Base-by-base conservation (phyloP, 1,139 yeast species). In the Suhomyces coccinellae region DNA sequence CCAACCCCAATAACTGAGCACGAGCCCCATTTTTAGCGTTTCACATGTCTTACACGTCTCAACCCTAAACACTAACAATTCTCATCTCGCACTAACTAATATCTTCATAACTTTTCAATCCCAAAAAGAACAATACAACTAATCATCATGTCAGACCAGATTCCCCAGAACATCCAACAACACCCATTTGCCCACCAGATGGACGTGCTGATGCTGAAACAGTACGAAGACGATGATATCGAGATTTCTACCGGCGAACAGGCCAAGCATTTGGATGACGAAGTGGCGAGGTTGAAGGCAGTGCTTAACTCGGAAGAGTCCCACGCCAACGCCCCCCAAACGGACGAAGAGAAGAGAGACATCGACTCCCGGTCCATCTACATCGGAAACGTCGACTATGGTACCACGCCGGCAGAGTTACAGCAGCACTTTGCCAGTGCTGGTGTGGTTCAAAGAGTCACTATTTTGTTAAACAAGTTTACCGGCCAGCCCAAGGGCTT, bases 351-450 rank as follows among this genome's bases (percentile, higher is more conserved):
- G 38, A 76, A 67, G 51, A 58, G 67, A 46, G 80, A 75, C 42
- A 61, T 69, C 22, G 98, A 91, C 62, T 77, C 88, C 3, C 77
- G 95, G 48, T 86, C 96, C 1, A 77, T 91, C 22, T 91, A 86
- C 62, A 88, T 91, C 16, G 96, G 97, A 15, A 89, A 89, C 58
- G 95, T 91, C 20, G 95, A 88, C 57, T 85, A 84, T 57, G 85
- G 80, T 11, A 69, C 91, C 3, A 80, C 91, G 4, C 96, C 97
- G 9, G 82, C 84, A 51, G 93, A 87, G 57, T 72, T 91, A 33
- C 95, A 89, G 61, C 82, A 84, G 44, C 87, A 85, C 54, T 89
- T 91, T 65, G 77, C 81, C 41, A 65, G 78, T 9, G 83, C 86
- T 47, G 98, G 97, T 1, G 75, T 78, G 3, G 87, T 91, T 40